Evolutionary conservation across 352 stramenopile genomes (phyloP), one percentile per base, ranked within the genome.

Genomic region (Phytopythium mirpurense): DNA sequence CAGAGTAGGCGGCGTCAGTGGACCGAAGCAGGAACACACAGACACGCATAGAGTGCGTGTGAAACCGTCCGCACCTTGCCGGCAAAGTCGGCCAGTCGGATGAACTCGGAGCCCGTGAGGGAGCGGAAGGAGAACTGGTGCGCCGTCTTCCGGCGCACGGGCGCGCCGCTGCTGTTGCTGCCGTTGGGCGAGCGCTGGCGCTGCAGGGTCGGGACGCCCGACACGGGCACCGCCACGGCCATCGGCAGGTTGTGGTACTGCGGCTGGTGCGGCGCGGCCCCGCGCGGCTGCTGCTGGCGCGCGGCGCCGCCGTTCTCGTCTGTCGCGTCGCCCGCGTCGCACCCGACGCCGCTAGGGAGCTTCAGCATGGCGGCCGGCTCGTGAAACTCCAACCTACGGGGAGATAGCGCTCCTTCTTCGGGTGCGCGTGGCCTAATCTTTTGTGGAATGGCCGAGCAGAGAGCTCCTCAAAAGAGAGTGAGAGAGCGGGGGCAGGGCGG

Each of bases 91-190:
- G 75, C 68, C 46, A 90, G 69, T 5, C 77, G 80, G 26, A 90
- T 69, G 49, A 82, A 75, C 5, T 83, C 72, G 48, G 67, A 76
- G 36, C 68, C 73, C 5, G 66, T 72, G 51, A 90, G 74, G 54
- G 71, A 77, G 47, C 78, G 78, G 67, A 90, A 88, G 16, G 80
- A 83, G 40, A 90, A 90, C 49, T 87, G 78, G 65, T 90, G 72
- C 53, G 68, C 72, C 21, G 72, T 88, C 56, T 88, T 88, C 49
- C 75, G 65, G 27, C 67, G 73, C 6, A 43, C 32, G 2, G 58
- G 40, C 23, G 36, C 24, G 0, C 38, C 43, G 34, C n/a, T 51
- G 8, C 29, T 32, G 29, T 32, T n/a, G n/a, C n/a, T n/a, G n/a
- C 29, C 50, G 54, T 42, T 54, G n/a, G n/a, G 29, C 46, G 55